Evolutionary conservation across 2,329 filamentous ascomycete genomes (phyloP).

Genomic region (Nannizzia gypsea): DNA sequence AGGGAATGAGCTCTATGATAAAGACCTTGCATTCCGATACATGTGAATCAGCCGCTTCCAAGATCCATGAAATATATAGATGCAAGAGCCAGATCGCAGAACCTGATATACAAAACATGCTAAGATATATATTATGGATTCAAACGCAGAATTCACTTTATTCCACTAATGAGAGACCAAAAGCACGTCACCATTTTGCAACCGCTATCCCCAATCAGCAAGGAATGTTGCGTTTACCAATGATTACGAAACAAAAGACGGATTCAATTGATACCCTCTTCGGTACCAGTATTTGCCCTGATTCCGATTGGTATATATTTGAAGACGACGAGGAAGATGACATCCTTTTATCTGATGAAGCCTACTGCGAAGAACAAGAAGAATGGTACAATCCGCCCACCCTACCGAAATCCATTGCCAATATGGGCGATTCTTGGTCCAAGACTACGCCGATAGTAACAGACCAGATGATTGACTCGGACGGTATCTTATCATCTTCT

Average conservation of each 20-base stretch:
- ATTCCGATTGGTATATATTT: neutral
- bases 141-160: constrained; percentile 22
- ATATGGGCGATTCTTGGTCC: neutral
- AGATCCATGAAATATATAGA: constrained; percentile 6
- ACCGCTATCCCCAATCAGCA: neutral
- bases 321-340: constrained; percentile 3
- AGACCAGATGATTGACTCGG: neutral
- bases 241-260: neutral
- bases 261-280: neutral
- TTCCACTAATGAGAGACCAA: constrained; percentile 11
- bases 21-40: constrained; percentile 14
- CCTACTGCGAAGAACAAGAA: neutral
- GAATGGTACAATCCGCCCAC: neutral
- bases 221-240: neutral
- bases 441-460: too few relatives aligned
- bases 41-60: constrained; percentile 13
- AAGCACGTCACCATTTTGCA: neutral
- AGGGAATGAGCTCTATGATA: constrained; percentile 25
- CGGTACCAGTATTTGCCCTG: neutral
- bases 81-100: too few relatives aligned
- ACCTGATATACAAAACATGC: constrained; percentile 12
- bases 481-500: neutral
- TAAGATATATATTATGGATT: constrained; percentile 25
- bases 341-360: neutral
- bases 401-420: neutral